phyloP scores from a whole-genome alignment of 2,329 filamentous ascomycete genomes.

The Sphaerulina populicola region DNA sequence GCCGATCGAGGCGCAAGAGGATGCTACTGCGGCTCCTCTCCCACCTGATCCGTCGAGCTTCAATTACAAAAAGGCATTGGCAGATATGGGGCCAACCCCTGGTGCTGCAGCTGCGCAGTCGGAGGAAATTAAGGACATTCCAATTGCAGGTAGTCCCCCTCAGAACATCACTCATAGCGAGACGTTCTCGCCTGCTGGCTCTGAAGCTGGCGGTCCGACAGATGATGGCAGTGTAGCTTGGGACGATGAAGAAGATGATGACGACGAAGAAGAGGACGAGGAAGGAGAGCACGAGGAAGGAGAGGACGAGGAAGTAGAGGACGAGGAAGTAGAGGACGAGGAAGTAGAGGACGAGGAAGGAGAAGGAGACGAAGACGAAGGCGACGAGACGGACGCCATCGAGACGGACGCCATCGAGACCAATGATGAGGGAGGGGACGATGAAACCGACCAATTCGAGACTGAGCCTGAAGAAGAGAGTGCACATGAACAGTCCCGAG shows the following conservation, averaged over 20 bases:
- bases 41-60: slow-evolving; percentile 35
- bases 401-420: slow-evolving; percentile 34
- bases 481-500: slow-evolving; percentile 39
- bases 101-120: slow-evolving; percentile 26
- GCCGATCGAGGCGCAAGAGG: slow-evolving; percentile 30
- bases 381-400: slow-evolving; percentile 31
- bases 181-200: slow-evolving; percentile 19
- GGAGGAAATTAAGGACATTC: slow-evolving; percentile 33
- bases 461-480: slow-evolving; percentile 36
- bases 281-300: too few species aligned
- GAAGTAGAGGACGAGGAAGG: slow-evolving; percentile 33
- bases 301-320: slow-evolving; percentile 31
- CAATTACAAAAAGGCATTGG: slow-evolving; percentile 28
- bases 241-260: slow-evolving; percentile 29
- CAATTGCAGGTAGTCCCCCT: slow-evolving; percentile 43
- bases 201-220: slow-evolving; percentile 23
- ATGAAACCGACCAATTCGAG: slow-evolving; percentile 30
- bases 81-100: slow-evolving; percentile 39
- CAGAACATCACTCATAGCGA: slow-evolving; percentile 32
- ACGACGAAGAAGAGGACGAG: slow-evolving; percentile 25
- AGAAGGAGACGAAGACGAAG: slow-evolving; percentile 28
- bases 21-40: slow-evolving; percentile 31
- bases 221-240: slow-evolving; percentile 24
- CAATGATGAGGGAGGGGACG: slow-evolving; percentile 12
- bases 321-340: slow-evolving; percentile 24